These are phyloP conservation scores for Solanum medicagineum DNA, from an alignment of 257 asterid species.

Conservation along the genomic window DNA sequence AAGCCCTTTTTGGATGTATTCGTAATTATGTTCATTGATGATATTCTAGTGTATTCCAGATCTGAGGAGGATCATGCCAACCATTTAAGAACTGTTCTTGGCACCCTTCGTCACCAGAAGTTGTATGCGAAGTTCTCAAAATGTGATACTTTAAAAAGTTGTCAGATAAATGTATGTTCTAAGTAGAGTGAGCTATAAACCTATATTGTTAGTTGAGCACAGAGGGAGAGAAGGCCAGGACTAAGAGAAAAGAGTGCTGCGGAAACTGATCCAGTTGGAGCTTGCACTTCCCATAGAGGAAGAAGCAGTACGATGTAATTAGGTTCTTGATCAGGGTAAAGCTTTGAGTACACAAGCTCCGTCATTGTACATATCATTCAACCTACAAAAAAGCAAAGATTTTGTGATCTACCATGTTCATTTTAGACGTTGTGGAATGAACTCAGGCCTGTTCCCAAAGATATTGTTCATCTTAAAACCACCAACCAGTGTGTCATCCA, in stretches of 20 bases:
- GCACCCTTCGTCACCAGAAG: no score
- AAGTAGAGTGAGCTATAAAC: neutral
- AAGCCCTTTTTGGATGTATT: no score
- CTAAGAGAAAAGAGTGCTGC: neutral
- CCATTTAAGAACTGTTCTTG: no score
- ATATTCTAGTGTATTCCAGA: no score
- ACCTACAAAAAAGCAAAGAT: neutral
- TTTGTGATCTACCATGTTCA: neutral
- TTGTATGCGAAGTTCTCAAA: no score
- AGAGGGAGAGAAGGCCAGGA: neutral
- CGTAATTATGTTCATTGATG: no score
- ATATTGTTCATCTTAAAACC: neutral
- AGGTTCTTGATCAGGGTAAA: neutral
- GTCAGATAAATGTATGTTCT: neutral
- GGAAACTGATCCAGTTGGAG: neutral
- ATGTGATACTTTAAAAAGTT: neutral
- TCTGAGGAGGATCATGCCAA: no score
- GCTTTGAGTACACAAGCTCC: neutral
- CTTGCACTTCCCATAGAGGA: neutral
- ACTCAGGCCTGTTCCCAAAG: neutral
- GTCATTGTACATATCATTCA: neutral
- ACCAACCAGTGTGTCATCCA: neutral
- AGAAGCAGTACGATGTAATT: neutral
- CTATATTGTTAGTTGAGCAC: neutral
- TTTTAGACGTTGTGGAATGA: neutral